phyloP scores from a whole-genome alignment of 345 rosid species.

The Eutrema japonicum region DNA sequence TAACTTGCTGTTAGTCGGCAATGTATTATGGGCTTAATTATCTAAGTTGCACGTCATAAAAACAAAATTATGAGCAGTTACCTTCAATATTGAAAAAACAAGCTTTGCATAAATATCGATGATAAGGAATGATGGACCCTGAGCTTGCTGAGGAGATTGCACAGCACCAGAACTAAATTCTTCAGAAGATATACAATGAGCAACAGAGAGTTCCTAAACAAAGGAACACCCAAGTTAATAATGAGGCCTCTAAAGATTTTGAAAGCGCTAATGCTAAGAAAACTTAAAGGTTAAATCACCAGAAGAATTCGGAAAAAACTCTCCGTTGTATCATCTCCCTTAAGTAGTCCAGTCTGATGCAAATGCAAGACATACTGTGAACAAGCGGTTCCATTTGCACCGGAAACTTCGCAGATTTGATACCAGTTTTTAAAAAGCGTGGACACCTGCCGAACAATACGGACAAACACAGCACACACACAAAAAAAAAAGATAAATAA shows the following conservation, averaged over 20 bases:
- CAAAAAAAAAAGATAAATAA: neutral
- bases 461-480: neutral
- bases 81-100: constrained; percentile 71
- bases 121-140: constrained; percentile 73
- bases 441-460: constrained; percentile 58
- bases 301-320: constrained; percentile 78
- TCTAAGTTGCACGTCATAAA: neutral
- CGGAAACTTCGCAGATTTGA: constrained; percentile 75
- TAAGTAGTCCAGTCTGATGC: constrained; percentile 80
- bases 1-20: constrained; percentile 45
- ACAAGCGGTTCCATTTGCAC: constrained; percentile 68
- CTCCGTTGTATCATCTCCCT: constrained; percentile 85
- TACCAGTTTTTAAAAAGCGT: constrained; percentile 77
- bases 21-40: neutral
- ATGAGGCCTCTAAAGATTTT: constrained; percentile 8
- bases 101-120: constrained; percentile 92
- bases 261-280: neutral
- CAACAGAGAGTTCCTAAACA: constrained; percentile 78
- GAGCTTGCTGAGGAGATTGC: constrained; percentile 72
- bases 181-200: constrained; percentile 81
- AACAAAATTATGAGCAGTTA: constrained; percentile 49
- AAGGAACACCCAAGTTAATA: constrained; percentile 13
- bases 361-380: constrained; percentile 68
- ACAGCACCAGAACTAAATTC: constrained; percentile 59
- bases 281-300: constrained; percentile 43